Evolutionary conservation across 2,329 filamentous ascomycete species (phyloP), one percentile per base, ranked within the genome.

Genomic region (Cladophialophora immunda): DNA sequence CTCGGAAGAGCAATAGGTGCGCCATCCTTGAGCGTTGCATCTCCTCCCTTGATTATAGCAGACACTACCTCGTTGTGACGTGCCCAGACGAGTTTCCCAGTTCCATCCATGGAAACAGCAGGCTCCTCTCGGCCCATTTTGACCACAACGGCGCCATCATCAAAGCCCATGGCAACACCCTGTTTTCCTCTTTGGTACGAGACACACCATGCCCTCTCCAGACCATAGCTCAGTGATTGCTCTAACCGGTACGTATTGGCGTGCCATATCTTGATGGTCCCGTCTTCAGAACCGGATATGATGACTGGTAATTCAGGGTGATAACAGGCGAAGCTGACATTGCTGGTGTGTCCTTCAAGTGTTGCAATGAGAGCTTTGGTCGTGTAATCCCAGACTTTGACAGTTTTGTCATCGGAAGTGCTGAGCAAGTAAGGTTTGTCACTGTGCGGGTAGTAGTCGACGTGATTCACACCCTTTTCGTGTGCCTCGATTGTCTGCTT

Each of bases 321-420:
- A 78, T 98, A 99, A 80, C 94, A 96, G 58, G 95, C 95, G 76
- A 98, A 99, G 2, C 94, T 97, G 56, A 99, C 95, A 76, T 99
- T 99, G 80, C 94, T 97, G 32, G 93, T 97, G 80, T 99, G 95
- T 30, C 95, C 95, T 80, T 99, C 95, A 56, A 99, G 86, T 2
- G 94, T 98, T 32, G 95, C 95, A 77, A 98, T 97, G 71, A 98
- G 85, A 13, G 93, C 95, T 82, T 99, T 99, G 57, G 94, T 98
- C 13, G 94, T 98, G 84, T 99, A 98, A 78, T 99, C 95, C 94
- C 95, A 99, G 63, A 99, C 89, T 85, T 98, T 98, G 74, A 98
- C 93, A 0, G 94, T 98, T 75, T 92, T 89, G 80, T 98, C 95
- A 78, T 99, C 95, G 7, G 93, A 97, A 15, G 94, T 97, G 27